Evolutionary conservation across 2,329 filamentous ascomycete species (phyloP), one percentile per base, ranked within the genome.

Genomic region (Huntiella moniliformis): DNA sequence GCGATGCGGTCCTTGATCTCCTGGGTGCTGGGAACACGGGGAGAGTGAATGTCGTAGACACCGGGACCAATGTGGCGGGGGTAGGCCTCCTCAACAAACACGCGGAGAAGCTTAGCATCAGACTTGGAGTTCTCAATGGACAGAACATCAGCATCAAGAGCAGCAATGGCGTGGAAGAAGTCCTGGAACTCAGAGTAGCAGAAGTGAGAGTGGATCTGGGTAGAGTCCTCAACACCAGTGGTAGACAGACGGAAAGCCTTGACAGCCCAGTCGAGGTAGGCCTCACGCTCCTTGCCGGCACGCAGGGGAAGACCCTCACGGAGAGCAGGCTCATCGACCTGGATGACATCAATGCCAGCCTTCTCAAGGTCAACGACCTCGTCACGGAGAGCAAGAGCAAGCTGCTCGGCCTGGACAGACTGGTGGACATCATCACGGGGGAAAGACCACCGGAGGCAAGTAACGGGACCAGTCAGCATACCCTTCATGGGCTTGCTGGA

Each of bases 161-260:
- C 88, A 54, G 91, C 85, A 58, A 98, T 98, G 68, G 91, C 91
- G 70, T 96, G 85, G 86, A 98, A 98, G 77, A 98, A 98, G 74
- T 98, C 91, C 72, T 98, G 91, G 84, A 98, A 98, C 76, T 98
- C 91, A 45, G 91, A 96, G 80, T 98, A 98, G 68, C 91, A 98
- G 83, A 98, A 98, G 75, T 98, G 91, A 53, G 87, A 95, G 81
- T 98, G 91, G 66, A 98, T 95, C 76, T 98, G 91, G 56, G 91
- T 98, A 50, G 81, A 83, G 67, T 98, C 85, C 68, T 86, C 70
- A 51, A 98, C 88, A 64, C 86, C 91, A 51, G 86, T 79, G 57
- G 87, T 92, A 54, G 88, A 79, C 55, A 98, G 84, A 64, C 84
- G 86, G 86, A 98, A 98, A 58, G 87, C 86, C 70, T 94, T 80